Conservation (phyloP, 176 grass and related monocot species). For the Poa pratensis region DNA sequence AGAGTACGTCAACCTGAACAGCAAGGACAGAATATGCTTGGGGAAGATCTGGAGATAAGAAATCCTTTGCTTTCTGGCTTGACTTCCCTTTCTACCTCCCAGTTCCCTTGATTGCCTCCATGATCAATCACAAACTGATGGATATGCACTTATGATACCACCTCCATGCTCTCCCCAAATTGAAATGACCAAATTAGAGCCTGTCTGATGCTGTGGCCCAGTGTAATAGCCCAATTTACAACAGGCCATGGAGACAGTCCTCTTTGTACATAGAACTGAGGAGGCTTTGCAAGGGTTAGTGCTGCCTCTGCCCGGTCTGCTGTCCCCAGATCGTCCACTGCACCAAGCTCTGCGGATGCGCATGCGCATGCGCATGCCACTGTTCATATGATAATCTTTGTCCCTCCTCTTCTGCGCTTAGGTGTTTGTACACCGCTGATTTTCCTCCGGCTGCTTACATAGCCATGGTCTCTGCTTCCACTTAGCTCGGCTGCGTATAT, state of each 20-base stretch:
- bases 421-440: background rate
- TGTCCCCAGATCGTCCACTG: background rate
- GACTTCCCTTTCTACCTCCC: background rate
- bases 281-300: background rate
- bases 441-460: background rate
- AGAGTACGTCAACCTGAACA: background rate
- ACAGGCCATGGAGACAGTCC: background rate
- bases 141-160: background rate
- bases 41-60: background rate
- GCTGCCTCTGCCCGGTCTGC: background rate
- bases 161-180: background rate
- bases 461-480: background rate
- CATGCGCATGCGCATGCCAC: background rate
- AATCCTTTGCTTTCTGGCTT: background rate
- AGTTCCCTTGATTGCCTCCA: background rate
- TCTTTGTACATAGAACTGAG: background rate
- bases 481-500: background rate
- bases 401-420: background rate
- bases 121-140: background rate
- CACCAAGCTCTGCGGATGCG: too few species aligned
- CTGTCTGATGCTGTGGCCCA: background rate
- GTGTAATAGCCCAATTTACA: background rate
- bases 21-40: background rate
- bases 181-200: background rate
- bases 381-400: background rate